Base-by-base conservation (phyloP, 257 asterid species). In the Solanum sparsipilum region DNA sequence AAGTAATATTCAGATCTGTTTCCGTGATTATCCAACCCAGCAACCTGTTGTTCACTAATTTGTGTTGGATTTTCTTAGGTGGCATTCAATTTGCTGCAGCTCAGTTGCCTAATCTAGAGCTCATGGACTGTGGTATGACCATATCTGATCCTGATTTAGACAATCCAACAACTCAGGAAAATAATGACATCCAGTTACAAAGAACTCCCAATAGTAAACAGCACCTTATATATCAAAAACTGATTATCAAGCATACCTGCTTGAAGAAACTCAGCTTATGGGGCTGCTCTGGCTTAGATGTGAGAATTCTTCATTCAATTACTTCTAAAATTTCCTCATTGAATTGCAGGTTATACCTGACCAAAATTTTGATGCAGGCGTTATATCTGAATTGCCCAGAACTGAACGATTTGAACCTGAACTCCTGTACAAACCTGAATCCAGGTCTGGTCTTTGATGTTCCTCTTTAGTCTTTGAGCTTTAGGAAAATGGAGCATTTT, bases 211-310 rank as follows among this genome's bases (percentile, higher is more conserved):
- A 88, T 87, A 91, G 93, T 89, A 94, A 93, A 89, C 25, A 87
- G 87, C 99, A 93, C 87, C 93, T 93, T 74, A 91, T 91, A 84
- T 93, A 94, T 91, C 99, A 97, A 89, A 97, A 97, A 95, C 67
- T 95, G 91, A 96, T 97, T 52, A 95, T 97, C 88, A 97, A 97
- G 91, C 99, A 96, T 87, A 92, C 88, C 90, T 93, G 92, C 84
- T 88, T 97, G 93, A 95, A 93, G 94, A 95, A 94, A 91, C 91
- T 97, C 82, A 97, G 99, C 94, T 92, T 97, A 86, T 97, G 99
- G 99, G 99, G 99, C 67, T 96, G 99, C 88, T 96, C 98, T 31
- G 99, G 96, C 84, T 93, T 97, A 91, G 98, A 97, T 92, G 99
- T 97, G 91, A 94, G 98, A 67, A 87, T 91, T 88, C 91, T 88